Conservation (phyloP, 139 green algal genomes). For the Tetratostichococcus sp. region DNA sequence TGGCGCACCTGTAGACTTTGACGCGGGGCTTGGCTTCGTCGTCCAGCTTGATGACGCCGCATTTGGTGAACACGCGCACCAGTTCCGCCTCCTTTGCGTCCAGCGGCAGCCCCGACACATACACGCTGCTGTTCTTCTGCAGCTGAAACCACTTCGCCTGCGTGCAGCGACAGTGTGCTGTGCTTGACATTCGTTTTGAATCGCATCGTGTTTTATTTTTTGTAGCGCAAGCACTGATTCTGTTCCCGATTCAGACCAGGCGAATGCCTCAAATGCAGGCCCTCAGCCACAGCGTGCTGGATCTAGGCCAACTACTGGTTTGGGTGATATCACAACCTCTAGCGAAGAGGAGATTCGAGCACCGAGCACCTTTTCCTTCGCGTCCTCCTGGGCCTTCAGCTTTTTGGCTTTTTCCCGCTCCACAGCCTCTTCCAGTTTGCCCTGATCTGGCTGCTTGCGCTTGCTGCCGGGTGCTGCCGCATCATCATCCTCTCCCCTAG, state of each 20-base stretch:
- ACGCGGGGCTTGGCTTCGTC: slow-evolving; percentile 49
- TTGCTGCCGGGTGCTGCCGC: background rate
- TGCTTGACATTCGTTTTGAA: background rate
- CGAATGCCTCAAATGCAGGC: too few species aligned
- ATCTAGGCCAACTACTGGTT: too few species aligned
- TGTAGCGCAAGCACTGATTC: too few species aligned
- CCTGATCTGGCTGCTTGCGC: slow-evolving; percentile 5
- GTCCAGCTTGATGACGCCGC: slow-evolving; percentile 71
- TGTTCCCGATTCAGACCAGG: too few species aligned
- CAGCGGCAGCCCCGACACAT: slow-evolving; percentile 84
- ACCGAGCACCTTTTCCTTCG: slow-evolving; percentile 18
- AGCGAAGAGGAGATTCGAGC: background rate
- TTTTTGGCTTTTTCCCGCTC: slow-evolving; percentile 6
- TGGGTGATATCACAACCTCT: too few species aligned
- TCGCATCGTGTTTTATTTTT: too few species aligned
- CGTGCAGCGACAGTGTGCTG: background rate
- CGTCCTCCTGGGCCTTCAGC: slow-evolving; percentile 4
- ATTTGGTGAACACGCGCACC: slow-evolving; percentile 67
- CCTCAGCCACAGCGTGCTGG: too few species aligned
- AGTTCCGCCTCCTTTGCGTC: slow-evolving; percentile 83
- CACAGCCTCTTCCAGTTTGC: slow-evolving; percentile 10
- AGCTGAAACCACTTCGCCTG: slow-evolving; percentile 71
- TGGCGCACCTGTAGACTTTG: slow-evolving; percentile 65
- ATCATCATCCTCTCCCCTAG: slow-evolving; percentile 6
- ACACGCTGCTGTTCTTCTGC: slow-evolving; percentile 91